These are phyloP conservation scores for Theobroma grandiflorum DNA, from an alignment of 441 rosid species.

Conservation along the genomic window DNA sequence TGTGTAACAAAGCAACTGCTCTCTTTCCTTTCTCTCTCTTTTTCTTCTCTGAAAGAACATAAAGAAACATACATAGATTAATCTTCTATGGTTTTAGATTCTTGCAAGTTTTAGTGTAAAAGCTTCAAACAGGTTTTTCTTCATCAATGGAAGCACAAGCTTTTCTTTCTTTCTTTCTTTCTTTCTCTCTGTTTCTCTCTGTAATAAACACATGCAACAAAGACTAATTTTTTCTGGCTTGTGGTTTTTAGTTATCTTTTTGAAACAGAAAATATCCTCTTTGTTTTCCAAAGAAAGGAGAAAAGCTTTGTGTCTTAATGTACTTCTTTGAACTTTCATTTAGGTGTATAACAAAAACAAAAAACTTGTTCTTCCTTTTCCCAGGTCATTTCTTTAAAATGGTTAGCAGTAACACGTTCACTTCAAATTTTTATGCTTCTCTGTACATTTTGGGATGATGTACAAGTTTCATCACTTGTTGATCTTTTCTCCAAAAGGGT, in stretches of 20 bases:
- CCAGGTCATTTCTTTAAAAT: background rate
- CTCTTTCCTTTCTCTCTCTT: conserved; percentile 6
- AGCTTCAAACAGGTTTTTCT: background rate
- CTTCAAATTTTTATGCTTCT: background rate
- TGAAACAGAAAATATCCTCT: conserved; percentile 15
- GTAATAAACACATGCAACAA: conserved; percentile 10
- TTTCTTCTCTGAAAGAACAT: background rate
- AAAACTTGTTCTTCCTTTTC: background rate
- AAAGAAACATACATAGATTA: background rate
- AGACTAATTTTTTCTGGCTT: background rate
- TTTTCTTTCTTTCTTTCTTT: background rate
- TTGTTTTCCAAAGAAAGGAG: background rate
- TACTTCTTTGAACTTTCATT: background rate
- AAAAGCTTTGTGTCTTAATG: background rate
- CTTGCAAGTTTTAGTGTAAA: background rate
- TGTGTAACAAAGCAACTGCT: conserved; percentile 1
- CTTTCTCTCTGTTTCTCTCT: background rate
- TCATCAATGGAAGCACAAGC: background rate
- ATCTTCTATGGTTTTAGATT: background rate
- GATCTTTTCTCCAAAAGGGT: conserved; percentile 19
- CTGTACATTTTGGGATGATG: conserved; percentile 3
- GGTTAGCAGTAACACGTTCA: background rate
- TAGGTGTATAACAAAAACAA: background rate
- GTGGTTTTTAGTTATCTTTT: background rate
- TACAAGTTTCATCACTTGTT: conserved; percentile 2